Evolutionary conservation across 805 yeast species (phyloP), one percentile per base, ranked within the genome.

Genomic region (Spathaspora sp.): DNA sequence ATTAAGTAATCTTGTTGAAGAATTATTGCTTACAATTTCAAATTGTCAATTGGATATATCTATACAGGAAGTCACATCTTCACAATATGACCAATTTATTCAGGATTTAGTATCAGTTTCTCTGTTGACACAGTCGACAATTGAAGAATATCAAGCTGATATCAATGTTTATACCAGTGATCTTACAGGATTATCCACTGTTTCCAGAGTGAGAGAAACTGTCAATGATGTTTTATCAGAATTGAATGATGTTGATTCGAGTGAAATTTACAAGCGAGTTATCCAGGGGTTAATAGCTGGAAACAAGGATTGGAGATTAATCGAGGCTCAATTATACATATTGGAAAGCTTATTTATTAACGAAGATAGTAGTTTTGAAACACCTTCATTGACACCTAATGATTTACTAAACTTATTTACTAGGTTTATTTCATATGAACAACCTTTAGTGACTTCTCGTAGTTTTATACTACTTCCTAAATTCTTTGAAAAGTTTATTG

Each of bases 111-210:
- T 74, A 0, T 56, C 58, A 2, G 63, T 79, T 8, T 65, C 82
- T 5, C 60, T 66, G 10, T 59, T 85, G 11, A 75, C 86, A 1
- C 52, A 59, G 1, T 76, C 72, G 5, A 65, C 70, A 0, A 64
- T 70, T 29, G 78, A 73, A 35, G 77, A 76, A 4, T 88, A 85
- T 76, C 63, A 66, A 3, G 72, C 69, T 1, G 92, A 91, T 61
- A 79, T 83, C 60, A 89, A 91, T 60, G 67, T 65, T 2, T 90
- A 82, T 64, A 87, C 89, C 5, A 80, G 91, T 2, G 86, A 82
- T 35, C 91, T 88, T 51, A 76, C 89, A 1, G 97, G 90, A 1
- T 74, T 91, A 31, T 69, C 85, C 0, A 69, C 84, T 0, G 80
- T 78, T 5, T 44, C 57, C 0, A 66, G 78, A 1, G 78, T 85